Percentiles rank a stretch among this genome's conserved stretches.
Evolutionary conservation across 73 alveolate genomes (phyloP).

Genomic region (Tetrahymena borealis): DNA sequence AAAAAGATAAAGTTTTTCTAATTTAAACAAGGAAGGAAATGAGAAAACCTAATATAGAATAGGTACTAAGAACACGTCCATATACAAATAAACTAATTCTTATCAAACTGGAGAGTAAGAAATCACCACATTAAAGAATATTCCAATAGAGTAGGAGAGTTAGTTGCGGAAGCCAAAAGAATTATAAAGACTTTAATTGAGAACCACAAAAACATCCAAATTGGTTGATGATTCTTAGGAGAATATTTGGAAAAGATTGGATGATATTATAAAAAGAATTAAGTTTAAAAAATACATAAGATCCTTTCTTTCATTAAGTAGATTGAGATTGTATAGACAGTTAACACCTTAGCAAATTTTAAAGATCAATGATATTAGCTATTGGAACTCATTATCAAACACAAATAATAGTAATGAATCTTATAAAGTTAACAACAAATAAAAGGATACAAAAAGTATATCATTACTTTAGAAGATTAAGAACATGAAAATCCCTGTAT

Average conservation of each 20-base stretch:
- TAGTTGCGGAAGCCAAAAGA: neutral
- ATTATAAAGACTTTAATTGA: neutral
- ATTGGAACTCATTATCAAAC: neutral
- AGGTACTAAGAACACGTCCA: too few relatives aligned
- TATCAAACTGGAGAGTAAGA: too few relatives aligned
- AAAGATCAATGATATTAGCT: neutral
- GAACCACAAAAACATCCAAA: neutral
- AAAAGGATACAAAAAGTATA: too few relatives aligned
- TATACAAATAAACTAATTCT: too few relatives aligned
- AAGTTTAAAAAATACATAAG: neutral
- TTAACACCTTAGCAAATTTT: neutral
- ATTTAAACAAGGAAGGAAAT: neutral
- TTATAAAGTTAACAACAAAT: neutral
- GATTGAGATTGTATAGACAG: neutral
- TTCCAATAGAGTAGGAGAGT: neutral
- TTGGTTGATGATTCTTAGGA: neutral
- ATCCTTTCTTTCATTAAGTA: neutral
- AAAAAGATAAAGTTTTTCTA: neutral
- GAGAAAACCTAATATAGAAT: neutral
- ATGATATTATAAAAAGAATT: neutral
- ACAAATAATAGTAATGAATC: neutral
- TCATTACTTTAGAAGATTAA: neutral
- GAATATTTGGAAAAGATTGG: neutral
- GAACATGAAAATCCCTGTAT: neutral
- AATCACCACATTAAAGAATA: neutral